Conservation (phyloP, 768 basidiomycete genomes). For the Leucogyrophana mollusca region DNA sequence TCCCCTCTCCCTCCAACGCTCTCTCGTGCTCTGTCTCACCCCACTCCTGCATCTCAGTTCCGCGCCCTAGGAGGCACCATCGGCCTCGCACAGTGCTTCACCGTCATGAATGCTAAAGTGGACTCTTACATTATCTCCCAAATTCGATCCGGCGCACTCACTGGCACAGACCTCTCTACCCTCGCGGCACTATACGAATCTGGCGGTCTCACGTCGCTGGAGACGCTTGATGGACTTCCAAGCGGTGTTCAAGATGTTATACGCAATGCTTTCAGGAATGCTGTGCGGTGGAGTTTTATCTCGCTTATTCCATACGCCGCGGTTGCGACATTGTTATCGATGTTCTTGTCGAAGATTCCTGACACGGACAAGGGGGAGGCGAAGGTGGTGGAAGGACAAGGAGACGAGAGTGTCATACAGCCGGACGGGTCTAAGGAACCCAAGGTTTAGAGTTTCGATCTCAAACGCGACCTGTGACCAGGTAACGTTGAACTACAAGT, state of each 20-base stretch:
- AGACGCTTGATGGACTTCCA: conserved; percentile 36
- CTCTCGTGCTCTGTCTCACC: not conserved
- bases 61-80: conserved; percentile 50
- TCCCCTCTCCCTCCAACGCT: too few relatives aligned
- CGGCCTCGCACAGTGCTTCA: conserved; percentile 52
- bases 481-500: too few relatives aligned
- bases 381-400: too few relatives aligned
- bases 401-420: too few relatives aligned
- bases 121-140: conserved; percentile 26
- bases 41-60: conserved; percentile 32
- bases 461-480: too few relatives aligned
- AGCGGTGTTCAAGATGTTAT: conserved; percentile 32
- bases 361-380: conserved; percentile 31
- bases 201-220: conserved; percentile 31
- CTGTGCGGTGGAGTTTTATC: conserved; percentile 42
- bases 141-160: conserved; percentile 26
- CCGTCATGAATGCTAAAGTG: conserved; percentile 45
- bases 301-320: conserved; percentile 48
- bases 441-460: too few relatives aligned
- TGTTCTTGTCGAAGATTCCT: conserved; percentile 39
- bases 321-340: conserved; percentile 30
- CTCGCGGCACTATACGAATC: conserved; percentile 23
- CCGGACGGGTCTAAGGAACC: too few relatives aligned
- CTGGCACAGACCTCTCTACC: conserved; percentile 23
- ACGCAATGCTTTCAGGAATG: conserved; percentile 40